Percentiles rank a stretch among this genome's conserved stretches.
Evolutionary conservation across 164 flowering plant genomes (phyloP).

Genomic region (Euptelea pleiosperma): DNA sequence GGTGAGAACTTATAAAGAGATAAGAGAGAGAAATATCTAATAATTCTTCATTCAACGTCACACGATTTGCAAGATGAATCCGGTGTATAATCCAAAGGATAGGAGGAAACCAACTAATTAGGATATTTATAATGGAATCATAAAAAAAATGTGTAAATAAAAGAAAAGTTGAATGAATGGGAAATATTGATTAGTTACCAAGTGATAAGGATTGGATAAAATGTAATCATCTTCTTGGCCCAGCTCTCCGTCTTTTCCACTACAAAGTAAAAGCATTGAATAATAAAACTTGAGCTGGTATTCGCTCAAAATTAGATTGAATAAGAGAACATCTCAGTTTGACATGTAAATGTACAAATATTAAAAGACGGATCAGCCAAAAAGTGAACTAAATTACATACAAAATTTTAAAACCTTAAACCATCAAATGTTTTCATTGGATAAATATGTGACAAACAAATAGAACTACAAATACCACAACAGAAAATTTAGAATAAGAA

Average conservation of each 20-base stretch:
- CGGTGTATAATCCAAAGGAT: no score
- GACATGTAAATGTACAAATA: background rate
- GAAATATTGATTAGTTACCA: constrained; percentile 54
- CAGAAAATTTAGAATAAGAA: no score
- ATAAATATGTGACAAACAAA: background rate
- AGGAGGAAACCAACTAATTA: background rate
- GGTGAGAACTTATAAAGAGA: no score
- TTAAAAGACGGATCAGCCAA: background rate
- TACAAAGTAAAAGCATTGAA: constrained; percentile 29
- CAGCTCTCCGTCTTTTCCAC: constrained; percentile 71
- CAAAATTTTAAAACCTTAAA: background rate
- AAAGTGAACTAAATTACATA: background rate
- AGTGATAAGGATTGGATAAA: constrained; percentile 86
- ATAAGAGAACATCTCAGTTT: background rate
- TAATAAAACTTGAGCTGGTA: background rate
- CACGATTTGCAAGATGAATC: no score
- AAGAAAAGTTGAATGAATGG: background rate
- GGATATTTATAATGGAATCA: background rate
- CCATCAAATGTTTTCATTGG: background rate
- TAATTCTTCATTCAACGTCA: no score
- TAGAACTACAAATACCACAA: background rate
- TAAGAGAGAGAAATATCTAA: no score
- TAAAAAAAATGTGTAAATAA: background rate
- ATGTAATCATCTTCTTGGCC: constrained; percentile 81
- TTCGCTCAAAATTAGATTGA: background rate